Evolutionary conservation across 2,329 filamentous ascomycete species (phyloP).

Genomic region (Trichoderma simmonsii): DNA sequence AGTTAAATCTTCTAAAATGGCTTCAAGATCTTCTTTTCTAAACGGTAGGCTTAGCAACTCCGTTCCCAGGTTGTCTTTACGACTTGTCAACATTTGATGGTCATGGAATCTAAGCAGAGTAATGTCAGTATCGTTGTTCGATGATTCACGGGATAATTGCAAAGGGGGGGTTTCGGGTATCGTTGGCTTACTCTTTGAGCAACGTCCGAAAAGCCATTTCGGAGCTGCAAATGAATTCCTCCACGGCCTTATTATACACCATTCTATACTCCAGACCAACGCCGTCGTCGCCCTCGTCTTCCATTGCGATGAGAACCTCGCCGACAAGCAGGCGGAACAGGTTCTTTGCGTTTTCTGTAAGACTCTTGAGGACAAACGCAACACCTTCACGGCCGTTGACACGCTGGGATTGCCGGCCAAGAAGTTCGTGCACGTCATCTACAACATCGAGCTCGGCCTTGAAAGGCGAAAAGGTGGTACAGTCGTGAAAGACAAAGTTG

Average conservation of each 20-base stretch:
- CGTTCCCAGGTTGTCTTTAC: slow-evolving; percentile 79
- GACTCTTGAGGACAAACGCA: slow-evolving; percentile 80
- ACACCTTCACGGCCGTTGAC: slow-evolving; percentile 89
- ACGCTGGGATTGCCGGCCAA: slow-evolving; percentile 75
- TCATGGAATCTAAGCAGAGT: slow-evolving; percentile 70
- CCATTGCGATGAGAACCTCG: slow-evolving; percentile 72
- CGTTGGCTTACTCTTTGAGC: slow-evolving; percentile 72
- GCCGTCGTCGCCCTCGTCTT: slow-evolving; percentile 55
- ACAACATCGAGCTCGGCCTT: slow-evolving; percentile 75
- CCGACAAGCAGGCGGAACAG: slow-evolving; percentile 81
- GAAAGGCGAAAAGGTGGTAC: slow-evolving; percentile 81
- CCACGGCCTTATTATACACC: slow-evolving; percentile 90
- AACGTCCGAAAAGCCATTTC: slow-evolving; percentile 94
- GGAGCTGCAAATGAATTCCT: slow-evolving; percentile 95
- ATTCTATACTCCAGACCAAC: slow-evolving; percentile 84
- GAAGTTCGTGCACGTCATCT: slow-evolving; percentile 82
- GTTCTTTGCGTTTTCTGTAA: slow-evolving; percentile 88
- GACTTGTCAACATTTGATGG: slow-evolving; percentile 92
- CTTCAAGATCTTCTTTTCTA: slow-evolving; percentile 82
- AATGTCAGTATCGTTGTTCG: background rate
- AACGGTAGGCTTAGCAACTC: slow-evolving; percentile 86
- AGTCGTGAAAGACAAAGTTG: slow-evolving; percentile 89
- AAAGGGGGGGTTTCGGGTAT: background rate
- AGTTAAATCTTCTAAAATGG: slow-evolving; percentile 71
- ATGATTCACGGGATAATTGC: background rate